Evolutionary conservation across 106 monocot genomes (phyloP).

Genomic region (Dioscorea dumetorum): DNA sequence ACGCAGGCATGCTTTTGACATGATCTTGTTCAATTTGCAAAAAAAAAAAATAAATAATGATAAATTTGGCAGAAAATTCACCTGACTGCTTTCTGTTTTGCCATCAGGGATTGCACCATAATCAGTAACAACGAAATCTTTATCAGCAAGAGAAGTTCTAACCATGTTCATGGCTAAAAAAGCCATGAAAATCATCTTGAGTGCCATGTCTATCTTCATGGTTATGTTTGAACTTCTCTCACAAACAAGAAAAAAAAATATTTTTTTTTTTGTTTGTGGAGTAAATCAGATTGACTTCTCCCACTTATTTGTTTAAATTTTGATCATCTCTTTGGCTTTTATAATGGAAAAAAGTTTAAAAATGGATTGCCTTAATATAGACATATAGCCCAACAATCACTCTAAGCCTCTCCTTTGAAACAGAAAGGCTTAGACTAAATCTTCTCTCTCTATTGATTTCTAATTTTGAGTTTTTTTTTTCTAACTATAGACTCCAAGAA

Average conservation of each 20-base stretch:
- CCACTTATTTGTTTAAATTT: not conserved
- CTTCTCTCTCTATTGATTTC: too few relatives aligned
- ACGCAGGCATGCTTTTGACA: too few relatives aligned
- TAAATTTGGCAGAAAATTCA: not conserved
- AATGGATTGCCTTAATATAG: too few relatives aligned
- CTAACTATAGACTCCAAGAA: too few relatives aligned
- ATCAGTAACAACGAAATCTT: slow-evolving; percentile 24
- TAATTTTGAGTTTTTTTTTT: too few relatives aligned
- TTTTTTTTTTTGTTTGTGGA: not conserved
- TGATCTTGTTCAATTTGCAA: too few relatives aligned
- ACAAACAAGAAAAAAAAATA: not conserved
- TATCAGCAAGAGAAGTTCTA: not conserved
- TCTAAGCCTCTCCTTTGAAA: too few relatives aligned
- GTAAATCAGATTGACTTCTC: not conserved
- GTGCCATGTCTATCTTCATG: not conserved
- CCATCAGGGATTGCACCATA: slow-evolving; percentile 26
- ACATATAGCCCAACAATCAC: too few relatives aligned
- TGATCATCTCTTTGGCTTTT: not conserved
- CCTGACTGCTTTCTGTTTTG: slow-evolving; percentile 19
- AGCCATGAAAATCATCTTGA: not conserved
- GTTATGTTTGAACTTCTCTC: not conserved
- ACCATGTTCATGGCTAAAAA: slow-evolving; percentile 1
- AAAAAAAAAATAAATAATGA: not conserved
- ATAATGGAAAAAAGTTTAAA: not conserved
- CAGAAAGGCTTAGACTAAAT: too few relatives aligned